Evolutionary conservation across 371 early-diverging fungal genomes (phyloP).

Genomic region (Mucor ambiguus): DNA sequence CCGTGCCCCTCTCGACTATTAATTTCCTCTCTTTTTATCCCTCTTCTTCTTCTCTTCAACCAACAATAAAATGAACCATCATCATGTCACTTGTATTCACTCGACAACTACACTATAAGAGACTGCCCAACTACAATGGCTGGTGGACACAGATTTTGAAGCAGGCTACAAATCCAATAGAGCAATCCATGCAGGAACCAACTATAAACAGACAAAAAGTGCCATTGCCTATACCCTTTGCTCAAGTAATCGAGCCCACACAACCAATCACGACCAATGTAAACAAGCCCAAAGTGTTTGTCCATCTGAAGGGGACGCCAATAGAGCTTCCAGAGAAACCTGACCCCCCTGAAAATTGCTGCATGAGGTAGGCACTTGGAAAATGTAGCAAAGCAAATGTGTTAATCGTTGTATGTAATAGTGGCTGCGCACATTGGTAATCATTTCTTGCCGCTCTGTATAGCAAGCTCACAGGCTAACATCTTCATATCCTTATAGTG

Average conservation of each 20-base stretch:
- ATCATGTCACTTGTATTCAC: conserved; percentile 15
- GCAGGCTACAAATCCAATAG: conserved; percentile 11
- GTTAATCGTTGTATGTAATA: conserved; percentile 6
- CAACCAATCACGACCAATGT: background rate
- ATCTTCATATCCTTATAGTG: conserved; percentile 20
- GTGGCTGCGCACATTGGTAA: conserved; percentile 54
- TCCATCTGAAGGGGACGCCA: conserved; percentile 28
- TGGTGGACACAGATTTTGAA: conserved; percentile 42
- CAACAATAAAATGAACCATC: background rate
- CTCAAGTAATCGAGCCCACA: background rate
- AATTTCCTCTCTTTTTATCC: background rate
- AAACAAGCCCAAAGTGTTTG: conserved; percentile 7
- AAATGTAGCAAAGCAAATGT: background rate
- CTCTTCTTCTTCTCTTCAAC: background rate
- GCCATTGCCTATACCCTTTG: conserved; percentile 20
- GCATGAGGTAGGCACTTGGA: conserved; percentile 43
- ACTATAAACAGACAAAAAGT: background rate
- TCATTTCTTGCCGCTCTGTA: background rate
- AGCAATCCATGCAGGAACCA: background rate
- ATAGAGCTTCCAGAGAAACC: conserved; percentile 39
- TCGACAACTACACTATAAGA: conserved; percentile 16
- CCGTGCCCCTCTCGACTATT: background rate
- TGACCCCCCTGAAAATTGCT: conserved; percentile 41
- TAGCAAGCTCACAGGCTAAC: background rate
- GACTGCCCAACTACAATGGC: conserved; percentile 37